Evolutionary conservation across 2,329 filamentous ascomycete genomes (phyloP).

Genomic region (Claviceps maximensis): DNA sequence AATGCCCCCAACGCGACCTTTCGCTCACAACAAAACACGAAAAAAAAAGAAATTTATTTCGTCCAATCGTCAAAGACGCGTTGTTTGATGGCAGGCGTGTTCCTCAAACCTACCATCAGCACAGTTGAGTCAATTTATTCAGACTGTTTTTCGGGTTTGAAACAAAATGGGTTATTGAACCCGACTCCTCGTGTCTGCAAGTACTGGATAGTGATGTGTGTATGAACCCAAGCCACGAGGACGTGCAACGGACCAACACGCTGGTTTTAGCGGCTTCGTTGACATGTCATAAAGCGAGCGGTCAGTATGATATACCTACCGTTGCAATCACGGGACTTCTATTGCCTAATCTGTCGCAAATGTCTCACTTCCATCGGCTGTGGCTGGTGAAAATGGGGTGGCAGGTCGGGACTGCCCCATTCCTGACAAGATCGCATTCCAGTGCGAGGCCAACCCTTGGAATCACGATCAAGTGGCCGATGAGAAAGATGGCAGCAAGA

Average conservation of each 20-base stretch:
- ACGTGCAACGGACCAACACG: not conserved
- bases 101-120: not conserved
- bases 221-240: not conserved
- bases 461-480: not conserved
- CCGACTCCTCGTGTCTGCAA: not conserved
- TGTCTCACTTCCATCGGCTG: not conserved
- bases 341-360: not conserved
- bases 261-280: not conserved
- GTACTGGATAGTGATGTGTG: not conserved
- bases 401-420: not conserved
- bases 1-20: no score
- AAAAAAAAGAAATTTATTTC: no score
- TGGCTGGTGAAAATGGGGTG: conserved; percentile 1
- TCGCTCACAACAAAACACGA: no score
- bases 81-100: not conserved
- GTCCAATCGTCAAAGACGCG: no score
- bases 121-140: not conserved
- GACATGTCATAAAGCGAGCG: not conserved
- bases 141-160: not conserved
- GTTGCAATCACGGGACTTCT: not conserved
- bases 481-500: not conserved
- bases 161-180: not conserved
- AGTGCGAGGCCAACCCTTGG: not conserved
- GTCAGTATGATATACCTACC: not conserved
- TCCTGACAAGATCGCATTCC: conserved; percentile 4